Evolutionary conservation across 1,284 basidiomycete species (phyloP), one percentile per base, ranked within the genome.

Genomic region (Malassezia sp.): DNA sequence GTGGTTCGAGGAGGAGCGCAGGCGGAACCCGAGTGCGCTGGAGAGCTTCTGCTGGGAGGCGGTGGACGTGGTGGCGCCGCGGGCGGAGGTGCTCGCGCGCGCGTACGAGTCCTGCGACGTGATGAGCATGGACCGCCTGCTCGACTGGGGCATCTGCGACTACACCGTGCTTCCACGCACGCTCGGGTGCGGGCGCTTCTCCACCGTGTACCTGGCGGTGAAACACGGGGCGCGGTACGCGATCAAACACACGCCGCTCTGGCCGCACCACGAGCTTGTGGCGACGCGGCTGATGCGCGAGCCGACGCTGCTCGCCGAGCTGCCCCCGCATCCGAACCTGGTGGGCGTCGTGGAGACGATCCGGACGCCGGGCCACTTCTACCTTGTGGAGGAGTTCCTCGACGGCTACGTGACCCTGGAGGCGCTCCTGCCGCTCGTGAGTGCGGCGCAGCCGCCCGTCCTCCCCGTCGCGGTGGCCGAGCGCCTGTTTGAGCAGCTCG

Each of bases 261-360:
- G 76, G 48, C 75, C 75, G 0, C 77, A 78, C 53, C 77, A 78
- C 54, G 75, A 75, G 5, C 67, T 78, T 20, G 78, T 78, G 42
- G 73, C 77, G 2, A 73, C 74, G 0, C 70, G 77, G 4, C 66
- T 78, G 8, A 63, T 78, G 0, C 73, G 77, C 22, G 77, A 78
- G 47, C 76, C 77, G 0, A 75, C 73, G 0, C 70, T 78, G 12
- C 67, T 78, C 12, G 74, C 76, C 1, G 74, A 77, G 57, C 67
- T 78, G 1, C 73, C 74, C 0, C 74, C 74, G 1, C 76, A 78
- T 59, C 76, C 76, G 1, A 77, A 76, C 53, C 68, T 78, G 20
- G 73, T 78, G 51, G 71, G 72, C 31, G 76, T 78, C 3, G 72
- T 73, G 51, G 75, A 76, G 28, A 76, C 74, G 39, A 73, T 78